Evolutionary conservation across 768 basidiomycete genomes (phyloP).

Genomic region (Amanita pallidorosea): DNA sequence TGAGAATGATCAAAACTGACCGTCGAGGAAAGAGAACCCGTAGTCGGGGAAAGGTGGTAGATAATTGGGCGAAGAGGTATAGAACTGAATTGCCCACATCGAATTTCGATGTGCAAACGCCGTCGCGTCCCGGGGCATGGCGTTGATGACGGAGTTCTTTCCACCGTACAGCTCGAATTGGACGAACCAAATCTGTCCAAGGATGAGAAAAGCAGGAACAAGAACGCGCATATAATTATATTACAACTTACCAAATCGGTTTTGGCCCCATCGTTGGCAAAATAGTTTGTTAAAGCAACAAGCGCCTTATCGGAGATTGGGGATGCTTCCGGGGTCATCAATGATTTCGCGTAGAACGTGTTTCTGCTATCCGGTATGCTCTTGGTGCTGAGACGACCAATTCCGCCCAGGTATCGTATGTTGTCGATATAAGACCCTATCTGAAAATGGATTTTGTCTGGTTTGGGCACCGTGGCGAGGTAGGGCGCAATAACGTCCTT

Average conservation of each 20-base stretch:
- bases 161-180: conserved; percentile 30
- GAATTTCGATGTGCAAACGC: conserved; percentile 29
- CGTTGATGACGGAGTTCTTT: conserved; percentile 27
- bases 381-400: conserved; percentile 13
- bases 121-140: conserved; percentile 20
- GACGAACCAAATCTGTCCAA: conserved; percentile 21
- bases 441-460: conserved; percentile 3
- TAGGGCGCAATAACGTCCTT: conserved; percentile 6
- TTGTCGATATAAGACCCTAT: conserved; percentile 22
- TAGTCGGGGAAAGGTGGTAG: conserved; percentile 25
- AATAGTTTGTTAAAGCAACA: conserved; percentile 22
- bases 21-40: conserved; percentile 32
- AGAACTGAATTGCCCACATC: conserved; percentile 33
- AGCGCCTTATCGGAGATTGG: conserved; percentile 21
- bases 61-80: conserved; percentile 26
- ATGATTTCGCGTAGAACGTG: conserved; percentile 32
- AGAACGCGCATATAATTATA: too few relatives aligned
- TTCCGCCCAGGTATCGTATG: conserved; percentile 18
- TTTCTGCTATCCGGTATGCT: conserved; percentile 18
- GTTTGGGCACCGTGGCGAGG: conserved; percentile 9
- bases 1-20: conserved; percentile 10
- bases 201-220: background rate
- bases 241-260: background rate
- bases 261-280: conserved; percentile 20
- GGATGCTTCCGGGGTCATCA: conserved; percentile 24